These are phyloP conservation scores for Warburgia ugandensis DNA, from an alignment of 164 flowering plant species.

Conservation along the genomic window DNA sequence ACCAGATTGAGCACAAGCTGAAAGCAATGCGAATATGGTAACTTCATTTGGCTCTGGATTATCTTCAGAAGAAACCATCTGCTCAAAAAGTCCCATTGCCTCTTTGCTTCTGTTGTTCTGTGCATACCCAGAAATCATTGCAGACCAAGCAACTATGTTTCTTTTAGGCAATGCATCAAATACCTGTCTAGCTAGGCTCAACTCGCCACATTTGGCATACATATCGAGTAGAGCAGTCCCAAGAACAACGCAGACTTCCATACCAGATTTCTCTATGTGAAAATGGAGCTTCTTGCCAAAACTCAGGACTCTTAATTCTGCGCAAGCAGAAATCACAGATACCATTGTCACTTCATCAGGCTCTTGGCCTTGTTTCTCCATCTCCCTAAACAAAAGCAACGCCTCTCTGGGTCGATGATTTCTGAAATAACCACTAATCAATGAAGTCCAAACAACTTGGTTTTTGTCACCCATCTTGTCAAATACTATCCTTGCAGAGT, in stretches of 20 bases:
- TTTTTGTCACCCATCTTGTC: conserved; percentile 9
- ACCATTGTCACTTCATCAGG: conserved; percentile 17
- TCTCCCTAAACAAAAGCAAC: conserved; percentile 3
- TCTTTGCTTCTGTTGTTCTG: conserved; percentile 17
- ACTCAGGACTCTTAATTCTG: conserved; percentile 8
- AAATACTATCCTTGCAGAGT: conserved; percentile 8
- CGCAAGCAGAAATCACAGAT: conserved; percentile 8
- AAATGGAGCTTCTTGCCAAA: conserved; percentile 12
- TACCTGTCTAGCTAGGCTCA: conserved; percentile 23
- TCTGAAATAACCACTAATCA: conserved; percentile 3
- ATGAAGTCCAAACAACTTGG: conserved; percentile 12
- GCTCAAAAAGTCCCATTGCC: conserved; percentile 27
- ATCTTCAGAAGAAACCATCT: conserved; percentile 24
- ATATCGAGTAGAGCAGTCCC: conserved; percentile 11
- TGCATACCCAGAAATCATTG: conserved; percentile 37
- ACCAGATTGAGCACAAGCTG: conserved; percentile 23
- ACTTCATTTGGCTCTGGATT: conserved; percentile 20
- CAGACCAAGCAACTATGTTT: conserved; percentile 39
- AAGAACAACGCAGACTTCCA: conserved; percentile 5
- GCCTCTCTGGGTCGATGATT: conserved; percentile 4
- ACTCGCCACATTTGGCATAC: conserved; percentile 23
- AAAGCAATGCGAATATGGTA: conserved; percentile 27
- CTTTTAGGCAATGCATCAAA: conserved; percentile 19
- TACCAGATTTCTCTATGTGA: conserved; percentile 1
- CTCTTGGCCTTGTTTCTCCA: conserved; percentile 7